A percentile compares a stretch with the other conserved stretches of the same genome.
Evolutionary conservation across 192 early-diverging fungal species (phyloP).

Genomic region (Gigaspora rosea): DNA sequence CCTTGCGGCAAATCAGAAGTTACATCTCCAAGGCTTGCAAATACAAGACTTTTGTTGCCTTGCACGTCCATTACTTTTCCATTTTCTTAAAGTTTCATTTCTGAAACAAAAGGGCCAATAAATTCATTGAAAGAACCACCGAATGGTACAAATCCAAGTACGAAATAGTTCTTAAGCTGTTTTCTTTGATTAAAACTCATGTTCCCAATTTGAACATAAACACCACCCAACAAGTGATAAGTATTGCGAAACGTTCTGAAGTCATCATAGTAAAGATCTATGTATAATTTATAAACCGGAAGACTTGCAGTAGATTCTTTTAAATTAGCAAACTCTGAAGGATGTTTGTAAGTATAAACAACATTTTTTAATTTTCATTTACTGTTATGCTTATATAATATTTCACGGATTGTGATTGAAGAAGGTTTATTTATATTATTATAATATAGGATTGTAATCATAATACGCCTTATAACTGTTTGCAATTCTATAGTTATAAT

Average conservation of each 20-base stretch:
- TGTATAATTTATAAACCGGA: background rate
- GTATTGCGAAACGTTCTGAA: background rate
- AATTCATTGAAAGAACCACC: background rate
- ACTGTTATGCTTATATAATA: background rate
- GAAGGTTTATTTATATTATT: background rate
- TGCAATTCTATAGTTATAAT: background rate
- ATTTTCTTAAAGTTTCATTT: background rate
- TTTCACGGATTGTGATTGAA: background rate
- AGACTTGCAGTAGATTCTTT: background rate
- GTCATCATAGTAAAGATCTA: conserved; percentile 2
- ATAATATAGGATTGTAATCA: background rate
- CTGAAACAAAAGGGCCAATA: background rate
- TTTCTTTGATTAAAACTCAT: background rate
- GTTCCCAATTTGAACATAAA: background rate
- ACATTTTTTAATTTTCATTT: background rate
- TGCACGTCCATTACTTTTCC: background rate
- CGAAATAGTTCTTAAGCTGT: background rate
- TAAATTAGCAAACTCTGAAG: background rate
- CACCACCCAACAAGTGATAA: background rate
- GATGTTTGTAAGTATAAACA: background rate
- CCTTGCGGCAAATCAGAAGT: background rate
- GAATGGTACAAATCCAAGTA: background rate
- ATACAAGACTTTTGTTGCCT: background rate
- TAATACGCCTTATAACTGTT: background rate
- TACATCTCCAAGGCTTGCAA: background rate